Base-by-base conservation (phyloP, 352 stramenopile genomes). In the Globisporangium lucens region DNA sequence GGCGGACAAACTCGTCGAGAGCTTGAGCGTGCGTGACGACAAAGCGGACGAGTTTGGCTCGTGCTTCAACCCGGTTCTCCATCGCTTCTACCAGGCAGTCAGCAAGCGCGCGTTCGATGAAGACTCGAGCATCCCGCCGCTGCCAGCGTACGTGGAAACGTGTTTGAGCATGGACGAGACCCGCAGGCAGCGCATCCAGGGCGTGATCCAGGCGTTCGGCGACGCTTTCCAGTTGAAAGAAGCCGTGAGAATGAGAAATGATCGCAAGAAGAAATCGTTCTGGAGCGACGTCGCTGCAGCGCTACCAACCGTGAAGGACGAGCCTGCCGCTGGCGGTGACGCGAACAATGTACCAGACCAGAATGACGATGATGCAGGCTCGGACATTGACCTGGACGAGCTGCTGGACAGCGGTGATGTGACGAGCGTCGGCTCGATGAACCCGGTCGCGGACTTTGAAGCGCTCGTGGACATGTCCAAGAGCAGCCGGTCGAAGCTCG, bases 381-480 rank as follows among this genome's bases (percentile, higher is more conserved):
- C 81, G 12, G 84, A 94, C 49, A 59, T 94, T 27, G 83, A 94
- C 58, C 68, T 91, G 67, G 86, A 94, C 59, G 86, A 91, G 38
- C 69, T 94, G 8, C 63, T 94, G 61, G 86, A 89, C 57, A 75
- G 79, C 13, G 77, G 78, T 43, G 76, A 84, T 30, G 82, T 93
- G 17, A 89, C 82, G 43, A 76, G 47, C 35, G 82, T 95, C n/a
- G 87, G 87, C 0, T 91, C 85, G 1, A 91, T 95, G 85, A 95
- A 93, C 60, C 87, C 87, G 15, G 85, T 95, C 41, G 82, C 85
- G 1, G 87, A 95, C 61, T 95, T 95, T 71, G 87, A 95, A 53
- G 70, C 76, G 20, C 76, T 95, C 10, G 56, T 93, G 2, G 82
- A 89, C 36, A 63, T 82, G 62, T 69, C 76, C 35, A 87, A 87